These are phyloP conservation scores for Cytospora schulzeri DNA, from an alignment of 2,329 filamentous ascomycete species.

Conservation along the genomic window DNA sequence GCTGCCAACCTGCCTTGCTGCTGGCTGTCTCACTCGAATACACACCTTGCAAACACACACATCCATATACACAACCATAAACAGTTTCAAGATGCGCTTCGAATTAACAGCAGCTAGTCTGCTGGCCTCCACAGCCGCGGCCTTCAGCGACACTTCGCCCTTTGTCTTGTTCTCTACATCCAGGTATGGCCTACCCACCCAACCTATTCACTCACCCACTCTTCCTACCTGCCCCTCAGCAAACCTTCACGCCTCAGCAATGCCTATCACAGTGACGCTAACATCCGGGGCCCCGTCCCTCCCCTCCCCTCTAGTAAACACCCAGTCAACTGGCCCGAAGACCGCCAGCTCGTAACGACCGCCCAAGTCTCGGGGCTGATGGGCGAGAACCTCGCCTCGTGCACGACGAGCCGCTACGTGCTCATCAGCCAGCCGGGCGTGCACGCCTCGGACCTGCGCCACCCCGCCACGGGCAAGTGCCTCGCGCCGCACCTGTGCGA, in stretches of 20 bases:
- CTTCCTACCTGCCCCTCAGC: background rate
- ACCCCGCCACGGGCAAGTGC: conserved; percentile 46
- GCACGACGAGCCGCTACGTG: conserved; percentile 76
- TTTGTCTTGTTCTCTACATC: conserved; percentile 86
- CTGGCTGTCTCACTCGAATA: background rate
- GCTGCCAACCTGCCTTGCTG: background rate
- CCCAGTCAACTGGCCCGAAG: background rate
- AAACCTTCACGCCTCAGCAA: conserved; percentile 10
- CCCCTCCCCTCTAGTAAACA: conserved; percentile 28
- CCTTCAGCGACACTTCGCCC: conserved; percentile 84
- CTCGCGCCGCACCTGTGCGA: conserved; percentile 56
- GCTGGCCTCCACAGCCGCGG: conserved; percentile 62
- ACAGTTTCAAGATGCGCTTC: conserved; percentile 55
- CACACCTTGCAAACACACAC: background rate
- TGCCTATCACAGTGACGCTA: conserved; percentile 21
- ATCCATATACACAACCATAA: background rate
- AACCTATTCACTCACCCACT: conserved; percentile 5
- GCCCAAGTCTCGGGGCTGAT: conserved; percentile 46
- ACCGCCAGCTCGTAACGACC: conserved; percentile 53
- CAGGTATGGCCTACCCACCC: conserved; percentile 59
- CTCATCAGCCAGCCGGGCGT: conserved; percentile 77
- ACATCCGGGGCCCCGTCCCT: conserved; percentile 38
- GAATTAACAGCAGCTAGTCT: conserved; percentile 53
- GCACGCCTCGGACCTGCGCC: conserved; percentile 67
- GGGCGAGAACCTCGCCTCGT: conserved; percentile 60